These are phyloP conservation scores for Acanthamoeba royreba DNA, from an alignment of 208 protist genomes.

Conservation along the genomic window DNA sequence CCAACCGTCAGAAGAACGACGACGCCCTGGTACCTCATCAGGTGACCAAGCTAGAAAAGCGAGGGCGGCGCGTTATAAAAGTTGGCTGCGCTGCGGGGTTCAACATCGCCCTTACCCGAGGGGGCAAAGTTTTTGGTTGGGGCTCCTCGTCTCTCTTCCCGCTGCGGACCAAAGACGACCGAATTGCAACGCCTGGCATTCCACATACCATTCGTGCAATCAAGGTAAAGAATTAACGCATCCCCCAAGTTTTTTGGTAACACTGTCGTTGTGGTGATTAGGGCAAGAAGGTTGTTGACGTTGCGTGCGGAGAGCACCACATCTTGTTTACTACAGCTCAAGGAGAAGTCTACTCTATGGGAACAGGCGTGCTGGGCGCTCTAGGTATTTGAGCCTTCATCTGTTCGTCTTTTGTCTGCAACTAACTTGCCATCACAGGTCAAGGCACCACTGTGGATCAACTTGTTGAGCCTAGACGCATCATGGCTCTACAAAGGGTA, in stretches of 20 bases:
- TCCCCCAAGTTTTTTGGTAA: neutral
- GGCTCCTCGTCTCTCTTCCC: neutral
- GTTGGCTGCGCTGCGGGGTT: constrained; percentile 23
- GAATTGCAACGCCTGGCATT: neutral
- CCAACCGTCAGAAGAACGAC: neutral
- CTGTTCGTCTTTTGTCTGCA: neutral
- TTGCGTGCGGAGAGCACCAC: constrained; percentile 39
- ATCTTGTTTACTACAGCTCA: neutral
- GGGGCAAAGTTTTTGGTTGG: neutral
- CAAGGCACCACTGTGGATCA: constrained; percentile 27
- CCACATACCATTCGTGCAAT: neutral
- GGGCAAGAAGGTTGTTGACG: constrained; percentile 36
- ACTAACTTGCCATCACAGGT: neutral
- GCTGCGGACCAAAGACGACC: neutral
- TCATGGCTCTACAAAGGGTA: constrained; percentile 28
- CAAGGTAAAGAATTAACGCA: neutral
- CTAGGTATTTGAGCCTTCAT: neutral
- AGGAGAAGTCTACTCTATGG: constrained; percentile 41
- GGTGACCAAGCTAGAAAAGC: neutral
- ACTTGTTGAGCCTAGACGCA: constrained; percentile 11
- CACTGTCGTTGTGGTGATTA: neutral
- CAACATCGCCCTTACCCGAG: neutral
- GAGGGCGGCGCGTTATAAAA: neutral
- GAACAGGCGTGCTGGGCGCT: neutral
- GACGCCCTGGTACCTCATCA: neutral